Evolutionary conservation across 2,329 filamentous ascomycete genomes (phyloP).

Genomic region (Pseudogymnoascus sp.): DNA sequence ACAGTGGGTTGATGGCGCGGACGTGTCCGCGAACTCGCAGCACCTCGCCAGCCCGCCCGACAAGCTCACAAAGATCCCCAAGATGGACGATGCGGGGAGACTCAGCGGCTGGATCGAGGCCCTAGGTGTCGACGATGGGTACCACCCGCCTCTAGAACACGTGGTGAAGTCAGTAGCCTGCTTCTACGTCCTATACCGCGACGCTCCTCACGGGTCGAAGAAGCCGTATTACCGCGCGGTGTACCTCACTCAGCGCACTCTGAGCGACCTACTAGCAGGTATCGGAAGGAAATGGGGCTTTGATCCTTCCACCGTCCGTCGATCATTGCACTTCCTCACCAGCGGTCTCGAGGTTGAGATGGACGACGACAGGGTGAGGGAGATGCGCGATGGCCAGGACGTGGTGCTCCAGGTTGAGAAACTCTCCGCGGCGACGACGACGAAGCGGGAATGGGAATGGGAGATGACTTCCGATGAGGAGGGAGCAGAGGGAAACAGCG

Average conservation of each 20-base stretch:
- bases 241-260: constrained; percentile 71
- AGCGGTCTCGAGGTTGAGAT: constrained; percentile 76
- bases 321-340: constrained; percentile 64
- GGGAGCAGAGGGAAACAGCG: not conserved
- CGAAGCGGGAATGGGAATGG: constrained; percentile 55
- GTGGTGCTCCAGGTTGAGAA: constrained; percentile 67
- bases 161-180: constrained; percentile 71
- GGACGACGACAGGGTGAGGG: constrained; percentile 81
- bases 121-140: constrained; percentile 78
- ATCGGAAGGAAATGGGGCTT: constrained; percentile 76
- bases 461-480: constrained; percentile 51
- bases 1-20: too few species aligned
- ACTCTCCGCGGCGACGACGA: constrained; percentile 23
- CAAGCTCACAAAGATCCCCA: constrained; percentile 48
- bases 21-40: constrained; percentile 36
- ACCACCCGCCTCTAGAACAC: constrained; percentile 70
- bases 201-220: constrained; percentile 39
- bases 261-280: constrained; percentile 64
- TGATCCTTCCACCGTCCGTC: constrained; percentile 62
- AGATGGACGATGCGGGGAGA: constrained; percentile 54
- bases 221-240: constrained; percentile 71
- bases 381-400: constrained; percentile 84
- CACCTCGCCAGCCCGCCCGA: constrained; percentile 40
- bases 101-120: constrained; percentile 84
- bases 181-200: constrained; percentile 67